These are phyloP conservation scores for Podaxis sp. DNA, from an alignment of 768 basidiomycete genomes.

Conservation along the genomic window DNA sequence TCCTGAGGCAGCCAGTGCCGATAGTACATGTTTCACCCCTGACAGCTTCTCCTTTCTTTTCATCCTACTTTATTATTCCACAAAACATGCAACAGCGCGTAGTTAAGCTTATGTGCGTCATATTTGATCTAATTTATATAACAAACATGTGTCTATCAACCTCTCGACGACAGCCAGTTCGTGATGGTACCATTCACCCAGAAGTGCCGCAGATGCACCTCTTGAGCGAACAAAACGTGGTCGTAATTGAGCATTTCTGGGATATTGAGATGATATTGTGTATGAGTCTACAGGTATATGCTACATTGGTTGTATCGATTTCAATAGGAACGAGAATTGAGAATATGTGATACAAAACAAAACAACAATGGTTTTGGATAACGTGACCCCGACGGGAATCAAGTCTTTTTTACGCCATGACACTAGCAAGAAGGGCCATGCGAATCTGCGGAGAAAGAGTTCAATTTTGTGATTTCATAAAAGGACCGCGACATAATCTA, in stretches of 20 bases:
- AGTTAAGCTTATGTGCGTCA: too few relatives aligned
- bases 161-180: too few relatives aligned
- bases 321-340: neutral
- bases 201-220: neutral
- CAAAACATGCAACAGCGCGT: too few relatives aligned
- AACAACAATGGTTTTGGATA: neutral
- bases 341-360: neutral
- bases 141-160: too few relatives aligned
- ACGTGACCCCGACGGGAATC: neutral
- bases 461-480: neutral
- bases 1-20: too few relatives aligned
- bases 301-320: neutral
- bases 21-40: too few relatives aligned
- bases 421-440: conserved; percentile 31
- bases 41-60: too few relatives aligned
- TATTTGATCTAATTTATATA: too few relatives aligned
- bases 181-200: too few relatives aligned
- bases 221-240: neutral
- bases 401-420: conserved; percentile 21
- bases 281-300: neutral
- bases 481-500: conserved; percentile 16
- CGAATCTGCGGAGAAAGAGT: conserved; percentile 21
- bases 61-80: too few relatives aligned
- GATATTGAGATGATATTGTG: neutral
- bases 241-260: neutral